Evolutionary conservation across 768 basidiomycete species (phyloP).

Genomic region (Russula griseocarnosa): DNA sequence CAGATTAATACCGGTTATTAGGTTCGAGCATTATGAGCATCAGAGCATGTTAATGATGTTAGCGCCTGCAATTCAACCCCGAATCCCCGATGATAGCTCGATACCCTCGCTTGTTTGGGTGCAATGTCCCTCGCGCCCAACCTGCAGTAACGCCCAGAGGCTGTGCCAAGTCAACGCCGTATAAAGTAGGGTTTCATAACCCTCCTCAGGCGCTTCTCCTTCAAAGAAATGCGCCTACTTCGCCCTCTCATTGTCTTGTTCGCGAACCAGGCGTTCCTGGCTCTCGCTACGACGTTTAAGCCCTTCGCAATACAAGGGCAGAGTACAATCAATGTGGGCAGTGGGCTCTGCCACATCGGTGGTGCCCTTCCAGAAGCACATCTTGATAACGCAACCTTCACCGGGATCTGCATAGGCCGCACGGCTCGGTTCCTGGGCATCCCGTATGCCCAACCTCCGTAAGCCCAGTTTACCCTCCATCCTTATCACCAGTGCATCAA

Average conservation of each 20-base stretch:
- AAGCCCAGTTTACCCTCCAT: slow-evolving; percentile 7
- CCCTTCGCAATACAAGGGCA: slow-evolving; percentile 2
- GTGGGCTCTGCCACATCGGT: not conserved
- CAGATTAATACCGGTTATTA: too few species aligned
- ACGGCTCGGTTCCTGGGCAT: slow-evolving; percentile 32
- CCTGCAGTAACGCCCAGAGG: not conserved
- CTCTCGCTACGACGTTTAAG: not conserved
- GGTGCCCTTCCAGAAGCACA: slow-evolving; percentile 19
- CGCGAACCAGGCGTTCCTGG: not conserved
- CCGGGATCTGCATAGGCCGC: slow-evolving; percentile 23
- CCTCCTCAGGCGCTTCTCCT: not conserved
- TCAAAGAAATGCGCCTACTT: slow-evolving; percentile 1
- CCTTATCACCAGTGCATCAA: not conserved
- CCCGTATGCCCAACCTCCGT: slow-evolving; percentile 35
- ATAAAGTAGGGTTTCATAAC: not conserved
- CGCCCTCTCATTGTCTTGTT: not conserved
- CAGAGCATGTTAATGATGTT: too few species aligned
- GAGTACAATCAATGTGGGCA: not conserved
- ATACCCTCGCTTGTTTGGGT: too few species aligned
- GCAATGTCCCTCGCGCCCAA: not conserved
- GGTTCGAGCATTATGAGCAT: too few species aligned
- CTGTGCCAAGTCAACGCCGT: not conserved
- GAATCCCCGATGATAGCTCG: too few species aligned
- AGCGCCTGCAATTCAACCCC: too few species aligned
- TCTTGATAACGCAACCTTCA: slow-evolving; percentile 32